Percentiles rank a stretch among this genome's conserved stretches.
phyloP scores from a whole-genome alignment of 192 early-diverging fungal species.

The Linnemannia exigua region DNA sequence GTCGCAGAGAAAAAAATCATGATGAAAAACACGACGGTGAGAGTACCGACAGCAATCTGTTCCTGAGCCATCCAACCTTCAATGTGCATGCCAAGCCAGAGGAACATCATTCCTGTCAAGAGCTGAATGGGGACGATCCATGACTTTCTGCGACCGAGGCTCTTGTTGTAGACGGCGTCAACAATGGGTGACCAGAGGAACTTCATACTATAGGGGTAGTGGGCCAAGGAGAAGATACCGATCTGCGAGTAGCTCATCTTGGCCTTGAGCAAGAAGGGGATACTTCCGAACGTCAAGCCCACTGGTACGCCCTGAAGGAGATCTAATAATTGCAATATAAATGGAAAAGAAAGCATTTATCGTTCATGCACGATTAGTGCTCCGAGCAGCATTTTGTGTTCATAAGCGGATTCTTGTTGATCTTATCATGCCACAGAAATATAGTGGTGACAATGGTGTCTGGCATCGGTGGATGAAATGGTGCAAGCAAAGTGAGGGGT shows the following conservation, averaged over 20 bases:
- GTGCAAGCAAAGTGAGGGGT: not conserved
- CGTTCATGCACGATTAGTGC: not conserved
- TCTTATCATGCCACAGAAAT: not conserved
- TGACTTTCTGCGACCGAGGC: slow-evolving; percentile 92
- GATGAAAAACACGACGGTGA: slow-evolving; percentile 84
- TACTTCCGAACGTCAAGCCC: slow-evolving; percentile 90
- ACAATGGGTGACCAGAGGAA: slow-evolving; percentile 98
- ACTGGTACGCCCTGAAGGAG: slow-evolving; percentile 96
- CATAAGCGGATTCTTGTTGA: not conserved
- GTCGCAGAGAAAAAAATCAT: slow-evolving; percentile 97
- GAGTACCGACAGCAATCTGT: slow-evolving; percentile 71
- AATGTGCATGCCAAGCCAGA: slow-evolving; percentile 84
- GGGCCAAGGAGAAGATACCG: slow-evolving; percentile 93
- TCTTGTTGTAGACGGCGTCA: slow-evolving; percentile 87
- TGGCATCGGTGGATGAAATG: not conserved
- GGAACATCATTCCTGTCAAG: slow-evolving; percentile 81
- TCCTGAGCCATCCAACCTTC: slow-evolving; percentile 75
- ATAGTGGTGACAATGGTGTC: not conserved
- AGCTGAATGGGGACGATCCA: slow-evolving; percentile 99
- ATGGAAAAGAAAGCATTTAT: not conserved
- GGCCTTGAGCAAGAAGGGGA: slow-evolving; percentile 95
- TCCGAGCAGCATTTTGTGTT: not conserved
- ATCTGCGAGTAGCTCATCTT: slow-evolving; percentile 94
- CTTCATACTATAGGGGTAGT: slow-evolving; percentile 98
- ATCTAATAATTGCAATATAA: slow-evolving; percentile 54